Evolutionary conservation across 225 moss, liverwort and hornwort genomes (phyloP).

Genomic region (Physcomitrium patens): DNA sequence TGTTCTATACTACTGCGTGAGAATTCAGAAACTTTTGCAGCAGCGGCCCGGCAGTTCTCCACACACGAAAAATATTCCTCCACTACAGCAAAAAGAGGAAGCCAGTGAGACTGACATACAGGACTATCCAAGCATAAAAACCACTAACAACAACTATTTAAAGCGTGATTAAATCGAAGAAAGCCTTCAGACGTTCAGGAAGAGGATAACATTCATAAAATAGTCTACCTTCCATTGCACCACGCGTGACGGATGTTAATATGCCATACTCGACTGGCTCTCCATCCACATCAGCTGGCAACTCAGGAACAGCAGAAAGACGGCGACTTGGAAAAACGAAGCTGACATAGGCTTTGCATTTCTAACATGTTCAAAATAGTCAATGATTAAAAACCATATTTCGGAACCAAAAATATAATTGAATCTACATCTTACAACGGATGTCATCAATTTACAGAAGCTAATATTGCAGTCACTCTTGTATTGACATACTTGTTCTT

Average conservation of each 20-base stretch:
- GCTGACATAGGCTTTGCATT: constrained; percentile 71
- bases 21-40: constrained; percentile 62
- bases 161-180: neutral
- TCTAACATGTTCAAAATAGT: constrained; percentile 47
- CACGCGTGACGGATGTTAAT: constrained; percentile 80
- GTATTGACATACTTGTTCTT: constrained; percentile 70
- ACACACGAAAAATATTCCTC: constrained; percentile 77
- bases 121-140: neutral
- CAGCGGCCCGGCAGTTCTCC: constrained; percentile 73
- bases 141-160: neutral
- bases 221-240: constrained; percentile 82
- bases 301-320: constrained; percentile 66
- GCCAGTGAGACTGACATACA: constrained; percentile 1
- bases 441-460: constrained; percentile 14
- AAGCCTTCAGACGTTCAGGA: neutral
- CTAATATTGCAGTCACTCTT: neutral
- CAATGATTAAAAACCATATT: neutral
- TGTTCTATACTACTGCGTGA: constrained; percentile 69
- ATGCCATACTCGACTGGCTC: constrained; percentile 77
- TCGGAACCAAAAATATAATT: constrained; percentile 15
- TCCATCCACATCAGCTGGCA: constrained; percentile 72
- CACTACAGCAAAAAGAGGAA: constrained; percentile 50
- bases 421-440: neutral
- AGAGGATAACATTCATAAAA: neutral
- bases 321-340: constrained; percentile 84